Conservation (phyloP, 2,329 filamentous ascomycete genomes). For the Botrytis porri region DNA sequence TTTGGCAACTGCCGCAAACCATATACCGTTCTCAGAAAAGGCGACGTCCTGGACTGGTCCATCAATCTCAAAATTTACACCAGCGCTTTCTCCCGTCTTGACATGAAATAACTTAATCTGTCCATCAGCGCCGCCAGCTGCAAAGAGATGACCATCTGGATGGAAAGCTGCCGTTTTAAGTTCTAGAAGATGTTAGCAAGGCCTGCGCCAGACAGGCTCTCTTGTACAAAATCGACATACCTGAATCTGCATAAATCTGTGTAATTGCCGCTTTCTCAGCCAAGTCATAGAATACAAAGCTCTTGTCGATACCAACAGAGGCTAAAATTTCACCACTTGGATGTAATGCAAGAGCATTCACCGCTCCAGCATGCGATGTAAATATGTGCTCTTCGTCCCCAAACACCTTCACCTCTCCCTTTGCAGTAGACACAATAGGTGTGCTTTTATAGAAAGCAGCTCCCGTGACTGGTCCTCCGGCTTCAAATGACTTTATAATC, state of each 20-base stretch:
- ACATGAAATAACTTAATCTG: constrained; percentile 88
- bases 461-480: constrained; percentile 54
- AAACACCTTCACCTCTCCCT: constrained; percentile 72
- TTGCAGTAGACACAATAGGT: constrained; percentile 36
- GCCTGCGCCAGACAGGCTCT: too few species aligned
- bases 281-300: constrained; percentile 85
- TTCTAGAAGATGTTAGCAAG: constrained; percentile 27
- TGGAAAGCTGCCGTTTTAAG: constrained; percentile 78
- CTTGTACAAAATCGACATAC: constrained; percentile 51
- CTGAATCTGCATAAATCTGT: constrained; percentile 75
- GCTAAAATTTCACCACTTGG: constrained; percentile 79
- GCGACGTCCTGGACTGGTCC: constrained; percentile 71
- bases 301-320: constrained; percentile 88
- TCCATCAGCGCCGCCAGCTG: constrained; percentile 74
- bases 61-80: constrained; percentile 65
- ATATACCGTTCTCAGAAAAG: constrained; percentile 97
- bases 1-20: constrained; percentile 81
- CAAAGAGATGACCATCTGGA: constrained; percentile 92
- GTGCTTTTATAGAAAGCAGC: constrained; percentile 47
- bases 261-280: constrained; percentile 63
- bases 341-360: constrained; percentile 75
- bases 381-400: constrained; percentile 65
- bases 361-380: constrained; percentile 77
- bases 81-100: constrained; percentile 69
- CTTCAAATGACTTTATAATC: constrained; percentile 48